phyloP scores from a whole-genome alignment of 345 rosid genomes.

The Salix koriyanagi region DNA sequence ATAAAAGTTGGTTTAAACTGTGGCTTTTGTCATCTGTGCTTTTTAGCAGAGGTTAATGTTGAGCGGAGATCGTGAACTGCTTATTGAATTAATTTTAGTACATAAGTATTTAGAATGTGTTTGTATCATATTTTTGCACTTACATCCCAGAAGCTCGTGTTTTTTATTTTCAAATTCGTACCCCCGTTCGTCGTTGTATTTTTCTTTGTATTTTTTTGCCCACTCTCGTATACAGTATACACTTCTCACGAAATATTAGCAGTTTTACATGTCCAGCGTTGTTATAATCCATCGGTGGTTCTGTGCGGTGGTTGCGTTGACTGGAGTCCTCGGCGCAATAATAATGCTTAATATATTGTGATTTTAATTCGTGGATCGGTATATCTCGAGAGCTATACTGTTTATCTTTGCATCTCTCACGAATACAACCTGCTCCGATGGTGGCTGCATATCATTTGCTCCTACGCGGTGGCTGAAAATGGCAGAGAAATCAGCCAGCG shows the following conservation, averaged over 20 bases:
- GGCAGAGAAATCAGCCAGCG: not conserved
- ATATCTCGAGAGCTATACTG: not conserved
- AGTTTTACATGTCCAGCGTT: too few relatives aligned
- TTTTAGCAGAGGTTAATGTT: conserved; percentile 15
- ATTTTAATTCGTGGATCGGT: too few relatives aligned
- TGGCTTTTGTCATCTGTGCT: conserved; percentile 20
- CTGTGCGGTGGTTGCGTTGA: too few relatives aligned
- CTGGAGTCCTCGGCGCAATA: too few relatives aligned
- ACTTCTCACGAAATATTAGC: too few relatives aligned
- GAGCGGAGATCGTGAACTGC: conserved; percentile 10
- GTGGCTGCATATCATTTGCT: too few relatives aligned
- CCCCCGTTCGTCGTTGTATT: not conserved
- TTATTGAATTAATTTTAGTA: conserved; percentile 13
- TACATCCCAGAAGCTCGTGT: not conserved
- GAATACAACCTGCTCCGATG: too few relatives aligned
- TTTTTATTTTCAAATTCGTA: not conserved
- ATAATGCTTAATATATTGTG: not conserved
- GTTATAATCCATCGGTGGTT: too few relatives aligned
- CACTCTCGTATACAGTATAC: too few relatives aligned
- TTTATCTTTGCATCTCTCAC: not conserved
- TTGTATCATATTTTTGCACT: conserved; percentile 9
- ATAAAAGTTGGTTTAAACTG: conserved; percentile 17
- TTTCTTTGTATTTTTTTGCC: too few relatives aligned
- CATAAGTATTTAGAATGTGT: conserved; percentile 13
- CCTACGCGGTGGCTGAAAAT: too few relatives aligned